Conservation (phyloP, 306 rosid genomes). For the Canavalia ensiformis region DNA sequence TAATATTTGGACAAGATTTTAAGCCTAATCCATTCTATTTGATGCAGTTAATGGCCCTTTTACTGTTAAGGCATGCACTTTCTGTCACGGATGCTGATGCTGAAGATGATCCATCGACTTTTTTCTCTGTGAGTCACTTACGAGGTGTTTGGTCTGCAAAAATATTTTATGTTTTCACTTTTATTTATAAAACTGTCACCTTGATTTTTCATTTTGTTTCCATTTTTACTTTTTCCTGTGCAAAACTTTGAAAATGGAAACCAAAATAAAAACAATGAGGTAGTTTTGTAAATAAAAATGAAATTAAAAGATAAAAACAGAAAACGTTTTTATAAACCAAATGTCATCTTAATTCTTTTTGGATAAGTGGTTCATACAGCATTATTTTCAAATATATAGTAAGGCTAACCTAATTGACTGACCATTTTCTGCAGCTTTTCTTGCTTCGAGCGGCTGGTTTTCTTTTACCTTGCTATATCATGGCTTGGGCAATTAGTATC, state of each 20-base stretch:
- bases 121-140: conserved; percentile 72
- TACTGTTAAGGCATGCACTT: conserved; percentile 80
- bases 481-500: conserved; percentile 94
- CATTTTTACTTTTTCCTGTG: too few species aligned
- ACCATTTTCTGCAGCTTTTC: conserved; percentile 66
- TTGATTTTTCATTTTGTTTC: too few species aligned
- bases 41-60: conserved; percentile 83
- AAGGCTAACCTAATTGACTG: conserved; percentile 43
- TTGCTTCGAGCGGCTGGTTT: conserved; percentile 92
- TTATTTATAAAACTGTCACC: too few species aligned
- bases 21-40: conserved; percentile 41
- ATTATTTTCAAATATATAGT: background rate
- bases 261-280: too few species aligned
- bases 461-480: conserved; percentile 90
- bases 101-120: conserved; percentile 74
- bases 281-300: too few species aligned
- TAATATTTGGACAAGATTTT: conserved; percentile 12
- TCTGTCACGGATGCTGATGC: conserved; percentile 67
- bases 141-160: too few species aligned
- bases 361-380: background rate
- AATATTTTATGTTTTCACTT: too few species aligned
- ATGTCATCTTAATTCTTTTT: background rate
- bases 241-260: too few species aligned
- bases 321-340: too few species aligned
- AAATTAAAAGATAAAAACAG: too few species aligned